These are phyloP conservation scores for Brassica cretica DNA, from an alignment of 345 rosid genomes.

Conservation along the genomic window DNA sequence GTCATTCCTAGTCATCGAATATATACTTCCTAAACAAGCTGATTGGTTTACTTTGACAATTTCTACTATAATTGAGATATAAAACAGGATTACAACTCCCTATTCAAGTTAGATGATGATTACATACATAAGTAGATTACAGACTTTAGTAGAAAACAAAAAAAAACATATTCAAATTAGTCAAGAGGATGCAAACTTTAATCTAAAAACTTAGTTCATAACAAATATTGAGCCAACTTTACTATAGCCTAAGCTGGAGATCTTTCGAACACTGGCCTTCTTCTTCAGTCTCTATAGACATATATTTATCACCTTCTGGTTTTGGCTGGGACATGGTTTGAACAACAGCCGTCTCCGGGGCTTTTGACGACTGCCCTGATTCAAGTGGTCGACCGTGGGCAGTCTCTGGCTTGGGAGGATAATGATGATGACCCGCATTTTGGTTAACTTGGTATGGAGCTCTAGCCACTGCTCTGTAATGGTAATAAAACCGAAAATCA, in stretches of 20 bases:
- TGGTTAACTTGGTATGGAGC: slow-evolving; percentile 65
- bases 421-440: neutral
- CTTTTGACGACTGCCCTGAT: slow-evolving; percentile 37
- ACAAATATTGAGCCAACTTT: neutral
- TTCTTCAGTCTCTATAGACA: slow-evolving; percentile 24
- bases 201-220: slow-evolving; percentile 2
- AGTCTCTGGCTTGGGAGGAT: slow-evolving; percentile 34
- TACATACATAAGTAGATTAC: slow-evolving; percentile 1
- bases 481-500: neutral
- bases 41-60: neutral
- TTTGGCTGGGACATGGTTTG: slow-evolving; percentile 1
- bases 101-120: slow-evolving; percentile 14
- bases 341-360: slow-evolving; percentile 13
- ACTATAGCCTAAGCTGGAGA: slow-evolving; percentile 65
- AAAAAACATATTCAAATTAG: neutral
- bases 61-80: neutral
- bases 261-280: slow-evolving; percentile 42
- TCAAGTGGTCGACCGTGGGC: slow-evolving; percentile 25
- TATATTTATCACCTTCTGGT: slow-evolving; percentile 18
- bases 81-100: neutral
- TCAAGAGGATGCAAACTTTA: neutral
- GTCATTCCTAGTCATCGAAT: neutral
- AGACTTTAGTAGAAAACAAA: neutral
- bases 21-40: neutral
- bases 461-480: slow-evolving; percentile 51